Conservation (phyloP, 768 basidiomycete genomes). For the Auriscalpium orientale region DNA sequence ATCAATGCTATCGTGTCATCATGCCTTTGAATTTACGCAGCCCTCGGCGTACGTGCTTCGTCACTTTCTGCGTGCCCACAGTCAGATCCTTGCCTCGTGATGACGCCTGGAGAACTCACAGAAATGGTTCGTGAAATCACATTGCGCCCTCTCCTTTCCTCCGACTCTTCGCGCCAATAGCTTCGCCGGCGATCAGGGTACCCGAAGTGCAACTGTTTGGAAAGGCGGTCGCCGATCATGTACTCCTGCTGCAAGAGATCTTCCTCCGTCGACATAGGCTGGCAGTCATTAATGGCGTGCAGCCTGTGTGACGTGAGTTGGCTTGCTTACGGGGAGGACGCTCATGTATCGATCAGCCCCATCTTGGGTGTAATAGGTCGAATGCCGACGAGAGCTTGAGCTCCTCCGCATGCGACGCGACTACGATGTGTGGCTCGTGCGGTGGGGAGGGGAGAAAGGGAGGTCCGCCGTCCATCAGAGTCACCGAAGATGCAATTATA, state of each 20-base stretch:
- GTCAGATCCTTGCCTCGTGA: background rate
- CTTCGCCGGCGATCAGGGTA: background rate
- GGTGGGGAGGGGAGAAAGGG: background rate
- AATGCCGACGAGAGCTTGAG: background rate
- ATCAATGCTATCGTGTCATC: constrained; percentile 2
- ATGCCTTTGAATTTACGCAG: constrained; percentile 9
- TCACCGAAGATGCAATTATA: background rate
- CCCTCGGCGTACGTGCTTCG: constrained; percentile 6
- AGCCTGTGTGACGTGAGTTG: background rate
- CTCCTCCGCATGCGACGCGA: constrained; percentile 1
- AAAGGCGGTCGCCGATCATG: constrained; percentile 7
- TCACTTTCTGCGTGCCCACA: constrained; percentile 5
- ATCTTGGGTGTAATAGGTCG: constrained; percentile 1
- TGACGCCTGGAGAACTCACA: background rate
- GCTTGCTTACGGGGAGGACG: constrained; percentile 1
- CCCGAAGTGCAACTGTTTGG: constrained; percentile 9
- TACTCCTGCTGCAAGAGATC: constrained; percentile 15
- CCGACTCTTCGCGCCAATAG: background rate
- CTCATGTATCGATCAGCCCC: constrained; percentile 1
- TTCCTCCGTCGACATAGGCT: constrained; percentile 15
- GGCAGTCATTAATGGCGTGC: background rate
- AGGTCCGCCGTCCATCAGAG: background rate
- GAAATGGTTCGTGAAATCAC: background rate
- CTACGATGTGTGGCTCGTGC: background rate
- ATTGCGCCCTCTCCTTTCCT: background rate